Conservation (phyloP, 2,329 filamentous ascomycete species). For the Epicoccum nigrum region DNA sequence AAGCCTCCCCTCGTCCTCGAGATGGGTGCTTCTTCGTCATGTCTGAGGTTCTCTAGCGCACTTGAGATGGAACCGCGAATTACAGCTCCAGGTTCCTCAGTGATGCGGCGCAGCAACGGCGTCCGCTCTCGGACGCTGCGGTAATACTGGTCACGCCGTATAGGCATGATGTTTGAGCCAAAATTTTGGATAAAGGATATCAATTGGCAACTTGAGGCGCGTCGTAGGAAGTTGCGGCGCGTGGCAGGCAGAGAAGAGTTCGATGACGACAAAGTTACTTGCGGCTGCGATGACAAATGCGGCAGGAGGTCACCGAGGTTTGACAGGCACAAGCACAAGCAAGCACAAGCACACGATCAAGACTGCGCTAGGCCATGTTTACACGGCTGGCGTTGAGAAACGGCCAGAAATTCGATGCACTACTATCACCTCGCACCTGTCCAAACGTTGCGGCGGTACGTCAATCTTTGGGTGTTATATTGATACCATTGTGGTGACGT, state of each 20-base stretch:
- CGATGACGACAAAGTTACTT: conserved; percentile 12
- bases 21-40: conserved; percentile 29
- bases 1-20: conserved; percentile 40
- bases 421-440: neutral
- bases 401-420: too few species aligned
- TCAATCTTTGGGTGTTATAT: neutral
- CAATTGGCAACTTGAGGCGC: conserved; percentile 13
- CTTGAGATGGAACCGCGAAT: conserved; percentile 32
- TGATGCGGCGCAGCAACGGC: conserved; percentile 13
- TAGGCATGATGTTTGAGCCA: conserved; percentile 6
- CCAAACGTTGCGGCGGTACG: neutral
- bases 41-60: conserved; percentile 25
- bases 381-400: too few species aligned
- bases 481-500: conserved; percentile 26
- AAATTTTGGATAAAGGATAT: neutral
- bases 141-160: conserved; percentile 13
- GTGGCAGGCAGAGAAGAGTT: conserved; percentile 2
- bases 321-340: neutral
- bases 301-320: conserved; percentile 7
- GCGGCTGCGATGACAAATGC: conserved; percentile 18
- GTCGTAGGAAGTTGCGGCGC: conserved; percentile 18
- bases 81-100: conserved; percentile 37
- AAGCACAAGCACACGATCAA: neutral
- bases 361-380: too few species aligned
- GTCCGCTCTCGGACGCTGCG: conserved; percentile 17